phyloP scores from a whole-genome alignment of 139 green algal genomes.

The Raphidocelis subcapitata region DNA sequence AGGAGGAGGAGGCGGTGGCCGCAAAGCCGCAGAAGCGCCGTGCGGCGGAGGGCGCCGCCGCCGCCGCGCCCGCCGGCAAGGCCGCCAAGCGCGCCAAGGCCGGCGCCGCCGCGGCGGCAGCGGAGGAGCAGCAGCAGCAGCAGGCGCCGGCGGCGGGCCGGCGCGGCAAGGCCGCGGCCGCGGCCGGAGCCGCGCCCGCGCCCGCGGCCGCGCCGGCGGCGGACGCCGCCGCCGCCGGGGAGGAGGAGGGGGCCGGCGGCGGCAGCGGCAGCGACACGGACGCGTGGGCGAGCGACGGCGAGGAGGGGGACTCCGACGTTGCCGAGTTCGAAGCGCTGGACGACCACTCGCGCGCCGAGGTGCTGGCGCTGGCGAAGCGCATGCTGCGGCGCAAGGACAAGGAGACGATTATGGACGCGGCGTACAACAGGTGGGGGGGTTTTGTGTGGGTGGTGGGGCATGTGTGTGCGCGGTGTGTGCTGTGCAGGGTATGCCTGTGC shows the following conservation, averaged over 20 bases:
- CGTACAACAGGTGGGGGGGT: constrained; percentile 82
- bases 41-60: constrained; percentile 12
- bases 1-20: constrained; percentile 8
- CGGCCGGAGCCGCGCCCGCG: no score
- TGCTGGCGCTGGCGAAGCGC: constrained; percentile 83
- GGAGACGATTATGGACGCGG: constrained; percentile 89
- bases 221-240: not conserved
- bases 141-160: not conserved
- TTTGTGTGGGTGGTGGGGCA: not conserved
- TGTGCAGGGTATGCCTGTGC: no score
- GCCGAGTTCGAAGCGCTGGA: constrained; percentile 68
- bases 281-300: constrained; percentile 15
- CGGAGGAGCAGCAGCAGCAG: constrained; percentile 17
- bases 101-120: constrained; percentile 1
- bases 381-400: constrained; percentile 80
- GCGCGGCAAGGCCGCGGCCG: not conserved
- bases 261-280: constrained; percentile 2
- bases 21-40: constrained; percentile 3
- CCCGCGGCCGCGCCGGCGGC: constrained; percentile 4
- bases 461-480: not conserved
- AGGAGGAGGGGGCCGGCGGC: not conserved
- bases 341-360: constrained; percentile 58
- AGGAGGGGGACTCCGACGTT: constrained; percentile 41
- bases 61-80: constrained; percentile 3
- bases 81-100: constrained; percentile 3